Evolutionary conservation across 2,329 filamentous ascomycete genomes (phyloP), one percentile per base, ranked within the genome.

Genomic region (Xylaria arbuscula): DNA sequence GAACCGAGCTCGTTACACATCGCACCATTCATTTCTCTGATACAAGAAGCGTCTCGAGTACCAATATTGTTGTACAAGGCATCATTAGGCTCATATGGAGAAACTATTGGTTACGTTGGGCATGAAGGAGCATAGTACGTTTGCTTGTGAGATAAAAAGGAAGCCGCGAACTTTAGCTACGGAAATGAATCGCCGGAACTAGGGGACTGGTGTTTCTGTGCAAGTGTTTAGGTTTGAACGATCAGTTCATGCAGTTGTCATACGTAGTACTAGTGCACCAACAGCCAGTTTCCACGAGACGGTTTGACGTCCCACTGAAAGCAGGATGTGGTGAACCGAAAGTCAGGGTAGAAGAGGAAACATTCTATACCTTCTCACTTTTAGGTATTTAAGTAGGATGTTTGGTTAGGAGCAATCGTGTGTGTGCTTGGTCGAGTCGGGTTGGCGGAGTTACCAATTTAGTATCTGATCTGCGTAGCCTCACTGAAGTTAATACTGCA

Each of bases 401-500:
- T 55, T 36, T 48, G 5, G 32, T 7, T 22, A 42, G 17, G 38
- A 11, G 13, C 5, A 70, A 11, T 11, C 51, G 15, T 54, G 50
- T 48, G 15, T 40, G 19, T 7, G 5, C 28, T 28, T 28, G 28
- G 28, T 28, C 28, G 40, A 32, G 34, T 51, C 58, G 1, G 17
- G 7, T 32, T 38, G 19, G 8, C 19, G 22, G 24, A 57, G 17
- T 59, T 38, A 19, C 48, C 15, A 17, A 24, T 15, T 38, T 40
- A 28, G 34, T 32, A 59, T 22, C 5, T 64, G 11, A 38, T 13
- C 8, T 45, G 22, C 51, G 42, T 42, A 47, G 40, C 50, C 38
- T 61, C 62, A 15, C 32, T 38, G 24, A 55, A 59, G 22, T 45
- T n/a, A 60, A 63, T 54, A 51, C 40, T 13, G 42, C 28, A 24